Percentiles rank a stretch among this genome's conserved stretches.
Conservation (phyloP, 2,329 filamentous ascomycete species). For the Phaeomoniella chlamydospora region DNA sequence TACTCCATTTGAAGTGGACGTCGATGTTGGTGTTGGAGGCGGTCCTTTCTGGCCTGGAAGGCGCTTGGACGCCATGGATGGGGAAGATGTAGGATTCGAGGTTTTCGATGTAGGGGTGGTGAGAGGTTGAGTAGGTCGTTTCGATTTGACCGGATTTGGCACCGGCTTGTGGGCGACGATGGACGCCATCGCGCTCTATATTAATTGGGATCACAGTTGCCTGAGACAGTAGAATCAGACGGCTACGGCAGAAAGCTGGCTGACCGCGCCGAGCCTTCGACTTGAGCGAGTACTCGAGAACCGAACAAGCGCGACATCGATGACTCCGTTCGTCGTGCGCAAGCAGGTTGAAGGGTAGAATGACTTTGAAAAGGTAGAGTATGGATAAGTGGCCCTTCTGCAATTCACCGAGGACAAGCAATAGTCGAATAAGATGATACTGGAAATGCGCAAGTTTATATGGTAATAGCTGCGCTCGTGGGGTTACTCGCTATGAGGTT, state of each 20-base stretch:
- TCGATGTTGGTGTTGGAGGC: constrained; percentile 24
- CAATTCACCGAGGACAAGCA: not conserved
- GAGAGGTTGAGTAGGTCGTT: constrained; percentile 49
- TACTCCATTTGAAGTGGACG: too few species aligned
- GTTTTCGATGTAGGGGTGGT: constrained; percentile 41
- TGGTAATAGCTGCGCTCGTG: not conserved
- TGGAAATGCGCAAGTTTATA: not conserved
- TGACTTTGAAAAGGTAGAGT: not conserved
- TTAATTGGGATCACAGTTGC: not conserved
- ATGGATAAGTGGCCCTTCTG: not conserved
- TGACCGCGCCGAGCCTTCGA: not conserved
- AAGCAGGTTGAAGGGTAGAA: not conserved
- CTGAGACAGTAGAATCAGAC: not conserved
- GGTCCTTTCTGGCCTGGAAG: constrained; percentile 40
- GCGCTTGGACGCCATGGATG: constrained; percentile 37
- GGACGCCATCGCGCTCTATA: constrained; percentile 4
- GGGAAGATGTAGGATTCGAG: constrained; percentile 45
- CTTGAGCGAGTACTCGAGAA: not conserved
- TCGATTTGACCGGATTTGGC: constrained; percentile 11
- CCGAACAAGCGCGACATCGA: not conserved
- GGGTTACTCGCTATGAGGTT: not conserved
- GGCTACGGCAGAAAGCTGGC: constrained; percentile 13
- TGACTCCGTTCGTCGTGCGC: not conserved
- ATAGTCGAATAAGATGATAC: not conserved
- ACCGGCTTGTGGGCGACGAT: constrained; percentile 9